Evolutionary conservation across 331 rosid species (phyloP), one percentile per base, ranked within the genome.

Genomic region (Phaseolus coccineus): DNA sequence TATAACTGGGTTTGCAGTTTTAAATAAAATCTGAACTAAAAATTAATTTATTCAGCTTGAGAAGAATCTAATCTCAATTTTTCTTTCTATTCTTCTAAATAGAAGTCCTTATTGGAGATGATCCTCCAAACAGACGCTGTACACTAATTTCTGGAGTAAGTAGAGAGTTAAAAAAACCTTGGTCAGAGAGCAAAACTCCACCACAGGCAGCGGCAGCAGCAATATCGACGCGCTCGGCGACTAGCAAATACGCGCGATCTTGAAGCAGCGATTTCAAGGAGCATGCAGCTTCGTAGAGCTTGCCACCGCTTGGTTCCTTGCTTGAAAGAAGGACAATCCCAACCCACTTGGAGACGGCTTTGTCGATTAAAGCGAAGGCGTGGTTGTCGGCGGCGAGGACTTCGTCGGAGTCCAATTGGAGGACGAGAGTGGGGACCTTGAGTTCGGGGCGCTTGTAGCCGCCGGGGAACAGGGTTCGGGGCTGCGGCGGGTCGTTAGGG

Each of bases 141-240:
- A 40, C 9, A 42, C 13, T 46, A 46, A 46, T 46, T 46, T 46
- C 51, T 2, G 14, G 48, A 42, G 3, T 42, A 11, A 15, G 58
- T 5, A 52, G 58, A n/a, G 57, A 6, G 50, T 46, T 1, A 13
- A 24, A 56, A 22, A 12, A 30, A 91, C 99, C 99, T 93, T 91
- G 91, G 69, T 95, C 98, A 56, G 99, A 93, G 76, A 93, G 99
- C 40, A 95, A 46, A 79, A 93, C 97, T 19, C 98, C 98, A 48
- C 85, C 80, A 27, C 96, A 92, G 16, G 78, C 74, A 5, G 94
- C 96, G 0, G 99, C 98, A 24, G 99, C 92, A 1, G 97, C 99
- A 22, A 95, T 87, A 70, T 95, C 98, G 3, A 93, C 98, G 6
- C 99, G 94, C 71, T 95, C 99, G 0, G 96, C 77, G n/a, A 93